Base-by-base conservation (phyloP, 2,329 filamentous ascomycete genomes). In the Stylonectria norvegica region DNA sequence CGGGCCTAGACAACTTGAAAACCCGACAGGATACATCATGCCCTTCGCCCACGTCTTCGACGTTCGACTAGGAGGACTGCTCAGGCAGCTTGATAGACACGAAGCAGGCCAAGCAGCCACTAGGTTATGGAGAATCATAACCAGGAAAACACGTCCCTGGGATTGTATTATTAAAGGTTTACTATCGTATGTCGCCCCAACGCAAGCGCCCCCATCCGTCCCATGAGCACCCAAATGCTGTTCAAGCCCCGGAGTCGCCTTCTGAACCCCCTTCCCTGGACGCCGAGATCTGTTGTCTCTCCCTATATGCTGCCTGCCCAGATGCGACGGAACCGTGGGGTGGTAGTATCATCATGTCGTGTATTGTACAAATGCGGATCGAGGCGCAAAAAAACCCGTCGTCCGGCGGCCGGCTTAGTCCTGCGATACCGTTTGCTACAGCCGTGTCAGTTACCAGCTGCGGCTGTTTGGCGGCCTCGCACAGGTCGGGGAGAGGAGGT, bases 381-480 rank as follows among this genome's bases (percentile, higher is more conserved):
- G 25, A 40, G 44, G 46, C 39, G 36, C 36, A 49, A 20, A 20
- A 42, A 41, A 48, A 47, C 43, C 47, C 37, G 36, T 49, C 40
- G 42, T 32, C 11, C 7, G 22, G n/a, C 34, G 23, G 23, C 33
- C 12, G 31, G 29, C 10, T 52, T 56, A 65, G 20, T 65, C 62
- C 44, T 63, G 59, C 23, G 54, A 57, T 20, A 66, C 62, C 30
- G 63, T 66, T 65, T 65, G 62, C 63, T 66, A 31, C 31, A 36
- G 18, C 15, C 11, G 19, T 15, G 15, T 11, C 17, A 25, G 22
- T 54, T 37, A 53, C 45, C 20, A 42, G 20, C 3, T 16, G 4
- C 6, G 1, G 8, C 6, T 12, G 8, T 28, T 22, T 18, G 19
- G 12, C 3, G 22, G 22, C 14, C 18, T 11, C 17, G 15, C 8